A percentile compares a stretch with the other conserved stretches of the same genome.
These are phyloP conservation scores for Venturia pyrina DNA, from an alignment of 2,329 filamentous ascomycete species.

Conservation along the genomic window DNA sequence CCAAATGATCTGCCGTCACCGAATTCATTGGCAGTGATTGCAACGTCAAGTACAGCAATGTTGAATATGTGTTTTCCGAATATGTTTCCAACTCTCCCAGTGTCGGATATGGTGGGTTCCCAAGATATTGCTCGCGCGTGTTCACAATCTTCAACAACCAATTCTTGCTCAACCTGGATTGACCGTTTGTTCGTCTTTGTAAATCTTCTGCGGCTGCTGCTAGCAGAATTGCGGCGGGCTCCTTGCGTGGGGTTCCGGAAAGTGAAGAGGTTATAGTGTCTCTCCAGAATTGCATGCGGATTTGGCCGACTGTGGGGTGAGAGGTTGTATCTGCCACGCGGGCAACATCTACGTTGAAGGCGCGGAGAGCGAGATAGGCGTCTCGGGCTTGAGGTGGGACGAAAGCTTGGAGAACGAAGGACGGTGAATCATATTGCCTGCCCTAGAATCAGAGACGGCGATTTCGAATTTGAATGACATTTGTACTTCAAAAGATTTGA, in stretches of 20 bases:
- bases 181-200: slow-evolving; percentile 34
- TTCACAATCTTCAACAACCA: slow-evolving; percentile 62
- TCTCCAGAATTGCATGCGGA: slow-evolving; percentile 93
- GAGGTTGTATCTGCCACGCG: slow-evolving; percentile 84
- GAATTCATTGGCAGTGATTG: slow-evolving; percentile 70
- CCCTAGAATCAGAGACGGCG: not conserved
- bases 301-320: slow-evolving; percentile 71
- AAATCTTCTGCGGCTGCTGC: slow-evolving; percentile 58
- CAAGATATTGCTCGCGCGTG: slow-evolving; percentile 72
- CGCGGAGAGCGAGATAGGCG: slow-evolving; percentile 81
- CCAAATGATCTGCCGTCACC: slow-evolving; percentile 81
- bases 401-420: slow-evolving; percentile 77
- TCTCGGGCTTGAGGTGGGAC: slow-evolving; percentile 64
- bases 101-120: slow-evolving; percentile 69
- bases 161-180: slow-evolving; percentile 41
- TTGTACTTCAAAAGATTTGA: slow-evolving; percentile 44
- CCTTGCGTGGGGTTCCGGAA: slow-evolving; percentile 68
- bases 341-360: slow-evolving; percentile 87
- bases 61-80: slow-evolving; percentile 90
- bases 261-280: slow-evolving; percentile 74
- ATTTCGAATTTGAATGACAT: not conserved
- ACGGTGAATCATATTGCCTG: slow-evolving; percentile 81
- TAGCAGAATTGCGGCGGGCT: slow-evolving; percentile 81
- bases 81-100: slow-evolving; percentile 73
- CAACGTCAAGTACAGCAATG: slow-evolving; percentile 78